Base-by-base conservation (phyloP, 164 flowering plant genomes). In the Macadamia tetraphylla region DNA sequence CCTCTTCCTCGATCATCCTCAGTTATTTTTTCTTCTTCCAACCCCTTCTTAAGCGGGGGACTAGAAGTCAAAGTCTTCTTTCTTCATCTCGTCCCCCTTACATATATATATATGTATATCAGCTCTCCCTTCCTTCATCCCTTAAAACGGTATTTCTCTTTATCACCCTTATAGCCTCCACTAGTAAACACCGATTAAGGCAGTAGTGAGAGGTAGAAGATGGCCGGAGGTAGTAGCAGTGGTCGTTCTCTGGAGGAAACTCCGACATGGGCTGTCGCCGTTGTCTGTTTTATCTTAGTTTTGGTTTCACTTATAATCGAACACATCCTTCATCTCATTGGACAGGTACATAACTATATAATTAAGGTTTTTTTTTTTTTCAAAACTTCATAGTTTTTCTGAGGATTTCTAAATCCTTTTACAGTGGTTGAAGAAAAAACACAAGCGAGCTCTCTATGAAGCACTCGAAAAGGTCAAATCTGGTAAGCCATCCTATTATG, bases 181-280 rank as follows among this genome's bases (percentile, higher is more conserved):
- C 23, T 23, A 23, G 23, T 23, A 23, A 23, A 23, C 23, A 0
- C 23, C 23, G 23, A 23, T 23, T 23, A 23, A 23, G 23, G 23
- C 23, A 23, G 23, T 23, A 23, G 40, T 35, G 40, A 2, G 3
- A 35, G 5, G 40, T 35, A 35, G 60, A 67, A 29, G 49, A 72
- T 76, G 86, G 89, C 81, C 10, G 85, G 67, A 32, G 78, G 7
- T 3, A 53, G 66, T 8, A 79, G 75, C 42, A 81, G 83, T 31
- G 80, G 70, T 14, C 78, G 87, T n/a, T 68, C 86, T 2, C 68
- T 89, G 67, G 85, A 87, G 77, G 64, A 87, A 64, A 89, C 95
- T 9, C 92, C 95, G 58, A 89, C 92, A 17, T 89, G 95, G 95
- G 92, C 91, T 0, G 92, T 89, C 6, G 91, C 95, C 44, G 76